phyloP scores from a whole-genome alignment of 2,329 filamentous ascomycete species.

The Coniosporium tulheliwenetii region DNA sequence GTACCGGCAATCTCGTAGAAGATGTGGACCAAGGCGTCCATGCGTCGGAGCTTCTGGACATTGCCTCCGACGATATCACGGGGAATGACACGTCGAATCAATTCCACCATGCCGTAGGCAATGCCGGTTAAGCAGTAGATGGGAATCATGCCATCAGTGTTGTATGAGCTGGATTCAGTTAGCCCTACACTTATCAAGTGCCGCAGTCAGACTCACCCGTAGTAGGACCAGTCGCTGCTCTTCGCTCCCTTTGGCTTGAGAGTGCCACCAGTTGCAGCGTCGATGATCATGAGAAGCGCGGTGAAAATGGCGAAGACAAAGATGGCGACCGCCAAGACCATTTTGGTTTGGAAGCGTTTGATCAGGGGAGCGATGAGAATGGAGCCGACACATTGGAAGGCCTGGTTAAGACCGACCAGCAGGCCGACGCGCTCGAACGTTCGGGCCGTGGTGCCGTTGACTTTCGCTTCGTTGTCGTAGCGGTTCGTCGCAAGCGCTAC shows the following conservation, averaged over 20 bases:
- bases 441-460: conserved; percentile 14
- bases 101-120: conserved; percentile 32
- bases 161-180: conserved; percentile 15
- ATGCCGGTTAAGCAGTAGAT: conserved; percentile 29
- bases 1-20: conserved; percentile 35
- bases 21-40: conserved; percentile 31
- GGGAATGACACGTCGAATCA: conserved; percentile 35
- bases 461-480: conserved; percentile 28
- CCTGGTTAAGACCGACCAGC: conserved; percentile 33
- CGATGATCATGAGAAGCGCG: conserved; percentile 31
- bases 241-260: conserved; percentile 17
- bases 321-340: conserved; percentile 28
- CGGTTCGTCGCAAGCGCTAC: conserved; percentile 33
- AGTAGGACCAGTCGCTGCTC: conserved; percentile 26
- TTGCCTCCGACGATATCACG: conserved; percentile 36
- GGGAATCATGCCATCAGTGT: conserved; percentile 34
- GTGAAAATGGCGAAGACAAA: conserved; percentile 31
- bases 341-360: conserved; percentile 30
- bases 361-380: conserved; percentile 36
- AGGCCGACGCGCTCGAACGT: conserved; percentile 33
- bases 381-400: conserved; percentile 34
- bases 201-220: conserved; percentile 13
- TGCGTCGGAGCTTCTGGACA: conserved; percentile 31
- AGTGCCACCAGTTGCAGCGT: conserved; percentile 31
- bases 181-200: too few species aligned